Evolutionary conservation across 192 early-diverging fungal genomes (phyloP).

Genomic region (Paraglomus occultum): DNA sequence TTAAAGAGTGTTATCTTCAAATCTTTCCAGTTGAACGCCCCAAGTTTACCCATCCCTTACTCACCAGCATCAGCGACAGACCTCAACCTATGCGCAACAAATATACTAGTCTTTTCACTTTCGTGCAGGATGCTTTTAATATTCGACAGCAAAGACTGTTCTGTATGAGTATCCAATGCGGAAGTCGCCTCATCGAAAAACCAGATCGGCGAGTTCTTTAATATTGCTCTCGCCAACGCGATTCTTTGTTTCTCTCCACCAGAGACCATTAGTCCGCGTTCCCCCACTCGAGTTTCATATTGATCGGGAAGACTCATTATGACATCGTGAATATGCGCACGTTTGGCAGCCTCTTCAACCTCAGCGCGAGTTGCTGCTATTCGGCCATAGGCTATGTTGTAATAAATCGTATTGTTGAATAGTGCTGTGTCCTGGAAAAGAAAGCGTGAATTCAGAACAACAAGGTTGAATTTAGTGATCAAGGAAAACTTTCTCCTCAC

Average conservation of each 20-base stretch:
- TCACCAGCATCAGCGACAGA: constrained; percentile 84
- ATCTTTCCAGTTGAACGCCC: background rate
- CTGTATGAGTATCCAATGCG: constrained; percentile 82
- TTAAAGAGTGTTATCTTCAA: background rate
- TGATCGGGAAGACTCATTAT: constrained; percentile 73
- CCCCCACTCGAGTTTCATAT: constrained; percentile 87
- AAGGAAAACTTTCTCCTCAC: constrained; percentile 12
- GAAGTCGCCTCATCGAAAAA: constrained; percentile 94
- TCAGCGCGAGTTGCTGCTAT: constrained; percentile 62
- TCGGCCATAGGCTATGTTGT: constrained; percentile 93
- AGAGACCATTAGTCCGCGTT: constrained; percentile 80
- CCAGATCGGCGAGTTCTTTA: constrained; percentile 87
- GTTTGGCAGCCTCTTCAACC: constrained; percentile 67
- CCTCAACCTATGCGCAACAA: constrained; percentile 91
- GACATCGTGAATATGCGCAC: constrained; percentile 74
- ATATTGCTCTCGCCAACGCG: constrained; percentile 87
- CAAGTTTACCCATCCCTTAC: background rate
- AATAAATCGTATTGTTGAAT: constrained; percentile 89
- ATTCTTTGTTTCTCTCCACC: constrained; percentile 94
- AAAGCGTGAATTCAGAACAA: background rate
- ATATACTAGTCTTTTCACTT: constrained; percentile 78
- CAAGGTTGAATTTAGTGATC: background rate
- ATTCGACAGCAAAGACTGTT: constrained; percentile 81
- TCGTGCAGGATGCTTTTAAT: constrained; percentile 80
- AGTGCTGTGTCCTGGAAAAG: constrained; percentile 70